Conservation (phyloP, 768 basidiomycete genomes). For the Boletellus ananiceps region DNA sequence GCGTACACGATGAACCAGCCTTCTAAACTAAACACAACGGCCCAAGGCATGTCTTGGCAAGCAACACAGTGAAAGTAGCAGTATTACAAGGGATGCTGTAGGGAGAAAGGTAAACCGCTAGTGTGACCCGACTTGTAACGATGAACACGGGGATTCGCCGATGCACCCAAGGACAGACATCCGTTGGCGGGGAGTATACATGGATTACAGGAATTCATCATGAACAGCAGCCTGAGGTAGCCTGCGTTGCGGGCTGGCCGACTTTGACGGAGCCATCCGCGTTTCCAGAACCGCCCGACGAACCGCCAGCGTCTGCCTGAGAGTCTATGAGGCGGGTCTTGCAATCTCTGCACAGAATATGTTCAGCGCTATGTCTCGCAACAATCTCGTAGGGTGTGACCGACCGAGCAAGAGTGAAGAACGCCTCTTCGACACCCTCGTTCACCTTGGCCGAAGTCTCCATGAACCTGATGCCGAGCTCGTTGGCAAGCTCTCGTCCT, state of each 20-base stretch:
- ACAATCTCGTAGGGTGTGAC: slow-evolving; percentile 23
- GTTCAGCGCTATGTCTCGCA: background rate
- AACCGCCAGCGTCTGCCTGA: slow-evolving; percentile 57
- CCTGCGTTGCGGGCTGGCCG: slow-evolving; percentile 50
- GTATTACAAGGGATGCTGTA: slow-evolving; percentile 19
- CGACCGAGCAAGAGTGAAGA: slow-evolving; percentile 93
- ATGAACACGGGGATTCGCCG: slow-evolving; percentile 2
- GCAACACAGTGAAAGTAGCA: slow-evolving; percentile 10
- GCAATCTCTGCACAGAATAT: slow-evolving; percentile 66
- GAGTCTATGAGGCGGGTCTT: slow-evolving; percentile 97
- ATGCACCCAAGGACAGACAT: background rate
- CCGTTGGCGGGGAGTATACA: slow-evolving; percentile 1
- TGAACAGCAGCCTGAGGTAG: slow-evolving; percentile 52
- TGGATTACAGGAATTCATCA: slow-evolving; percentile 28
- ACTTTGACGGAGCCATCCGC: slow-evolving; percentile 61
- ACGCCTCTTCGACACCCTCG: slow-evolving; percentile 97
- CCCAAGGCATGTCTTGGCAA: background rate
- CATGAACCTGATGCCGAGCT: slow-evolving; percentile 94
- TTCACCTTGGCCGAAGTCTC: slow-evolving; percentile 98
- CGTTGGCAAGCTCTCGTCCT: slow-evolving; percentile 86
- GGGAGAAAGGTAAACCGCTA: slow-evolving; percentile 7
- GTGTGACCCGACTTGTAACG: slow-evolving; percentile 4
- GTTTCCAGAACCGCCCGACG: slow-evolving; percentile 34
- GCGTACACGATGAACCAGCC: no score
- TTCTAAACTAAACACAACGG: no score